These are phyloP conservation scores for Blastomyces silverae DNA, from an alignment of 2,329 filamentous ascomycete species.

Conservation along the genomic window DNA sequence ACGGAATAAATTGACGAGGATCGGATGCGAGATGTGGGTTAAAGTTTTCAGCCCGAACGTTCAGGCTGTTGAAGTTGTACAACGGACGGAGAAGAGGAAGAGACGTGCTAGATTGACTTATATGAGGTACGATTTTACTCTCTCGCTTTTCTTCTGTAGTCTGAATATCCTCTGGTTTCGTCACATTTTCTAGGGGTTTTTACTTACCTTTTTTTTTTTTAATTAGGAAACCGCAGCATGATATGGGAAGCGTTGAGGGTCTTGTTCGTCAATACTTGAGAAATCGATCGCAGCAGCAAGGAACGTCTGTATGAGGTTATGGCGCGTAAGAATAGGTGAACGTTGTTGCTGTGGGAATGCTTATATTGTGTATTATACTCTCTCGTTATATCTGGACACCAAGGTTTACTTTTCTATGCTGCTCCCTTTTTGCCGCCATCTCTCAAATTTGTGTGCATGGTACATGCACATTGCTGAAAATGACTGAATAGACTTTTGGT, in stretches of 20 bases:
- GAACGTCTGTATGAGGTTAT: background rate
- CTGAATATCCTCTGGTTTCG: background rate
- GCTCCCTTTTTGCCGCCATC: background rate
- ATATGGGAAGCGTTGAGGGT: constrained; percentile 77
- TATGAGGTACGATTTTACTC: constrained; percentile 53
- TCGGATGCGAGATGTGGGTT: constrained; percentile 94
- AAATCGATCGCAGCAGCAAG: constrained; percentile 13
- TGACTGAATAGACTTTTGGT: background rate
- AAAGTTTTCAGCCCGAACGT: constrained; percentile 91
- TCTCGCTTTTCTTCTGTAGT: background rate
- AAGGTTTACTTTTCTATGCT: background rate
- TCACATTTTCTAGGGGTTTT: background rate
- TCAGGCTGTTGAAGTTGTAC: constrained; percentile 85
- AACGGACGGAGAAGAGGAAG: constrained; percentile 75
- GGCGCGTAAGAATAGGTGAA: background rate
- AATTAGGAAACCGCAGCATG: constrained; percentile 65
- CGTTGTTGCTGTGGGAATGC: background rate
- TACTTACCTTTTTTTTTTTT: constrained; percentile 2
- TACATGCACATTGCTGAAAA: background rate
- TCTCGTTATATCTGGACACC: background rate
- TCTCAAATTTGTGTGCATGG: background rate
- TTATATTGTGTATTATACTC: constrained; percentile 2
- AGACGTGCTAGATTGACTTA: constrained; percentile 83
- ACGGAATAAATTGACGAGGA: constrained; percentile 74
- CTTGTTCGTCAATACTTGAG: constrained; percentile 62